These are phyloP conservation scores for Centella asiatica DNA, from an alignment of 129 eudicot species.

Conservation along the genomic window DNA sequence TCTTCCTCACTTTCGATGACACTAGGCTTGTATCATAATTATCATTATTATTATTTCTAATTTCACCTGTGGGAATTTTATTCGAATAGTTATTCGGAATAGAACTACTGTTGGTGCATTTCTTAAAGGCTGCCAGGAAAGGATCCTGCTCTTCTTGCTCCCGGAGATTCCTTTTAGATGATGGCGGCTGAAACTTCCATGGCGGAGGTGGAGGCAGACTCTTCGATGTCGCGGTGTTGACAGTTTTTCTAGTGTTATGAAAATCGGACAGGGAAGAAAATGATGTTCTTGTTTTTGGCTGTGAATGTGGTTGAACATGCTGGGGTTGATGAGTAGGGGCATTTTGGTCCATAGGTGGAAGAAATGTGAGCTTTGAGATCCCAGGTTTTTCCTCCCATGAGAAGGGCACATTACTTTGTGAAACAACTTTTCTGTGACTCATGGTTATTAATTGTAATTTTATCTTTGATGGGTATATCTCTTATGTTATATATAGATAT, in stretches of 20 bases:
- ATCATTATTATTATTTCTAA: background rate
- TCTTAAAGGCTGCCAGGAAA: constrained; percentile 44
- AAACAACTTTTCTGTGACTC: constrained; percentile 25
- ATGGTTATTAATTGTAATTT: too few relatives aligned
- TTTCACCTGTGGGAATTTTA: background rate
- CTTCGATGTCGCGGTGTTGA: background rate
- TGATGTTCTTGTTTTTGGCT: background rate
- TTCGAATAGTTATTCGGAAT: too few relatives aligned
- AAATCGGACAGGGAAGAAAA: background rate
- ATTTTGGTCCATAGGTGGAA: constrained; percentile 6
- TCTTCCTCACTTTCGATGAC: constrained; percentile 10
- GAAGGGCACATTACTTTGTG: constrained; percentile 41
- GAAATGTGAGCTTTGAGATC: constrained; percentile 37
- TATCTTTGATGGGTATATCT: too few relatives aligned
- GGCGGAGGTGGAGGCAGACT: constrained; percentile 24
- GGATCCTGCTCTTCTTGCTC: constrained; percentile 49
- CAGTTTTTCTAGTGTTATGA: background rate
- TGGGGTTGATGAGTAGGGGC: background rate
- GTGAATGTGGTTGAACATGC: background rate
- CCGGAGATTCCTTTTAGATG: constrained; percentile 16
- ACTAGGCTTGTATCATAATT: too few relatives aligned
- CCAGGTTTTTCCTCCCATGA: constrained; percentile 65
- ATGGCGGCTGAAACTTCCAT: constrained; percentile 17
- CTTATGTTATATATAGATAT: too few relatives aligned
- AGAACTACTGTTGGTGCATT: constrained; percentile 35